Evolutionary conservation across 768 basidiomycete species (phyloP), one percentile per base, ranked within the genome.

Genomic region (Boletus subparvulus): DNA sequence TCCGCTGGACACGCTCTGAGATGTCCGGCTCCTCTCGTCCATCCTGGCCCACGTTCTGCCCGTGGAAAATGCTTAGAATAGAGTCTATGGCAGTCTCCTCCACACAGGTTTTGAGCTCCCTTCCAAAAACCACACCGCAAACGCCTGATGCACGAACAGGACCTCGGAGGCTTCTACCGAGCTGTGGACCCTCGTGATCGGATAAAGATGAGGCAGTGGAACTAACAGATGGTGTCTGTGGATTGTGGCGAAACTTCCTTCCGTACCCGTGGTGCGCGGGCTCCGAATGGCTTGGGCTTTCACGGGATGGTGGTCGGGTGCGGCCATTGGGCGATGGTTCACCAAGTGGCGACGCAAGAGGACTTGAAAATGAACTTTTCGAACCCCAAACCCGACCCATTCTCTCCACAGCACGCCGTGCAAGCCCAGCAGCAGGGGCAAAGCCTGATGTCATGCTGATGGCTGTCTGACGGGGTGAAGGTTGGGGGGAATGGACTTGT

Each of bases 401-500:
- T 70, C 83, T 87, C 73, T 90, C 89, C 4, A 88, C 88, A 4
- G 90, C 88, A 54, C 86, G 81, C 65, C 85, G 86, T 11, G 88
- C 90, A 10, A 89, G 77, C 10, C 88, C 88, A 17, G 87, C 87
- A 21, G 85, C 86, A 28, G 88, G 87, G 3, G 84, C 84, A 47
- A 89, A 78, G 41, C 84, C 80, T 39, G 78, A 79, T 3, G 86
- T 82, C 75, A 91, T 84, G 63, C 88, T 90, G 59, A 90, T 79
- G 17, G 89, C 81, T n/a, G 86, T 84, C 64, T 84, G 86, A 21
- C 86, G 74, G 58, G 80, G 73, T 28, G 75, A 73, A 12, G 74
- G 70, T 42, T 71, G 66, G 26, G 66, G 55, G 50, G 54, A 61
- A 37, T 58, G 36, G 19, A 28, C 13, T 21, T 54, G 60, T 36